A percentile compares a stretch with the other conserved stretches of the same genome.
Evolutionary conservation across 345 rosid species (phyloP).

Genomic region (Eucalyptus regnans): DNA sequence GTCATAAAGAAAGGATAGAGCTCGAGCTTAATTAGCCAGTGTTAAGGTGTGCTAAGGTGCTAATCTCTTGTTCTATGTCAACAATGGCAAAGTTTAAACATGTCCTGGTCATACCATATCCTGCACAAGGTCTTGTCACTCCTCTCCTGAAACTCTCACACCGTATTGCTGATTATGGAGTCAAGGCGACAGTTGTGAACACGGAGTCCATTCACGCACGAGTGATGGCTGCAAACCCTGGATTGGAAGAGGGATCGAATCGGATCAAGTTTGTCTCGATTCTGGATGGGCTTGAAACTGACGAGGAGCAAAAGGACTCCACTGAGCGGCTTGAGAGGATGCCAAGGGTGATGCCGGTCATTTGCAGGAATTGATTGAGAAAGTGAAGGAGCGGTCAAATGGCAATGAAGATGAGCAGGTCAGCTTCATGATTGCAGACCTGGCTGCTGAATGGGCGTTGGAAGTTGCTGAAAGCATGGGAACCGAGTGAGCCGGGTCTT

Average conservation of each 20-base stretch:
- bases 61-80: background rate
- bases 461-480: conserved; percentile 3
- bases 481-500: background rate
- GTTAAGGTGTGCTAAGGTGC: background rate
- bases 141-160: background rate
- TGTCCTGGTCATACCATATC: background rate
- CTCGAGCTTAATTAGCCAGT: background rate
- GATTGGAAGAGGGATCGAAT: background rate
- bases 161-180: background rate
- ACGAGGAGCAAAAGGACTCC: background rate
- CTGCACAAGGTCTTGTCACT: background rate
- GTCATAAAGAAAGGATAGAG: background rate
- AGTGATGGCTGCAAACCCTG: background rate
- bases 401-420: background rate
- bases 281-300: background rate
- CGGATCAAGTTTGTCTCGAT: background rate
- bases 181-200: background rate
- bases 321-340: background rate
- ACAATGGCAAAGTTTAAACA: background rate
- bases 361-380: conserved; percentile 2
- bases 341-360: conserved; percentile 1
- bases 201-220: background rate
- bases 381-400: background rate
- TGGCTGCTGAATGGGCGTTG: background rate
- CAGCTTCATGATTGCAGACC: conserved; percentile 2